Percentiles rank a stretch among this genome's conserved stretches.
Evolutionary conservation across 1,139 yeast genomes (phyloP).

Genomic region (Zygosaccharomyces sapae): DNA sequence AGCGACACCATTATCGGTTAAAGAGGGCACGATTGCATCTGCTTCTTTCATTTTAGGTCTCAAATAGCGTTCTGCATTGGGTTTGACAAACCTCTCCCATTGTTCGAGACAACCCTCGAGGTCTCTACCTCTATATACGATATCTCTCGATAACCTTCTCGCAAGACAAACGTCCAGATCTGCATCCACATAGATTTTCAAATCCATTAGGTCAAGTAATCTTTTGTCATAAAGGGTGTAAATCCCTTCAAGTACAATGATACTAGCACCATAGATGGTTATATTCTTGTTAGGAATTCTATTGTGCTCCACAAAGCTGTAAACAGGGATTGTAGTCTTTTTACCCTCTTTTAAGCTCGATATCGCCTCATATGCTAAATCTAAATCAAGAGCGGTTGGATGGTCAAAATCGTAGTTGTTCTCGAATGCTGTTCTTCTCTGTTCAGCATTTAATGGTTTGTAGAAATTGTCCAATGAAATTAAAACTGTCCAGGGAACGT

Average conservation of each 20-base stretch:
- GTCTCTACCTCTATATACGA: slow-evolving; percentile 79
- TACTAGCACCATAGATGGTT: slow-evolving; percentile 92
- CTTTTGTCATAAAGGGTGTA: slow-evolving; percentile 75
- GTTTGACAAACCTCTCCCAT: slow-evolving; percentile 89
- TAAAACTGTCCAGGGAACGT: slow-evolving; percentile 93
- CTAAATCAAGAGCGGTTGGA: slow-evolving; percentile 79
- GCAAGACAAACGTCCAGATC: slow-evolving; percentile 90
- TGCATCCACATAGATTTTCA: slow-evolving; percentile 87
- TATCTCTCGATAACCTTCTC: slow-evolving; percentile 81
- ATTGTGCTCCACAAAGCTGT: slow-evolving; percentile 72
- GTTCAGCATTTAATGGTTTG: slow-evolving; percentile 60
- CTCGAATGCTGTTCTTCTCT: slow-evolving; percentile 59
- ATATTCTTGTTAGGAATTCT: slow-evolving; percentile 60
- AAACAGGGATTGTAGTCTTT: slow-evolving; percentile 75
- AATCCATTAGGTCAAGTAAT: slow-evolving; percentile 69
- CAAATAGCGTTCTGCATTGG: slow-evolving; percentile 78
- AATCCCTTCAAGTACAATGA: slow-evolving; percentile 86
- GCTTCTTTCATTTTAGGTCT: slow-evolving; percentile 78
- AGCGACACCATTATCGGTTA: slow-evolving; percentile 77
- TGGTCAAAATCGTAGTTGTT: slow-evolving; percentile 78
- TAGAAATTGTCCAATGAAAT: slow-evolving; percentile 89
- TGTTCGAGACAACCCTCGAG: slow-evolving; percentile 75
- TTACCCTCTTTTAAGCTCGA: slow-evolving; percentile 56
- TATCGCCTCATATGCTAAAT: slow-evolving; percentile 61
- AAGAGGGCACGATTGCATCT: slow-evolving; percentile 83